Evolutionary conservation across 768 basidiomycete genomes (phyloP), one percentile per base, ranked within the genome.

Genomic region (Agrocybe pediades): DNA sequence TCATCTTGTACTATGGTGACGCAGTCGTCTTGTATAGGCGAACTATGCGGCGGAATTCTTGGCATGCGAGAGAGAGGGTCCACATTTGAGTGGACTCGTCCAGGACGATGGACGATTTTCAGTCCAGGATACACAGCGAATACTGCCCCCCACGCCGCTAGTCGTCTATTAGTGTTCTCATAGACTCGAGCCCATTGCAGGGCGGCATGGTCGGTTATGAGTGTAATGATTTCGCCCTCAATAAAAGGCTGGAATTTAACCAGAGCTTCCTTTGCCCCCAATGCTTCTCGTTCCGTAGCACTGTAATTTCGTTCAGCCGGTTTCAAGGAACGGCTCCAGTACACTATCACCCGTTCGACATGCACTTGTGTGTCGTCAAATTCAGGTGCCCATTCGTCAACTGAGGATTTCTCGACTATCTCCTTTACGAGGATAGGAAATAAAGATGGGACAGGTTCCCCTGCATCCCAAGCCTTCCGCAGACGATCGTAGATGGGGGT

Each of bases 21-120:
- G n/a, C n/a, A n/a, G n/a, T n/a, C n/a, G n/a, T n/a, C n/a, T n/a
- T n/a, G n/a, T n/a, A n/a, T n/a, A n/a, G n/a, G n/a, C 17, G 39
- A 61, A 56, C 6, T 21, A 44, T 9, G 33, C 13, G 16, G 70
- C 69, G 19, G 64, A 55, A 5, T 53, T 19, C 16, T 66, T 47
- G 8, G 19, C n/a, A 7, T 67, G 72, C 0, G 65, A 41, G 0
- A 51, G 49, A 75, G 56, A 2, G 74, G 73, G 48, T 76, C 74
- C 7, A 75, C 71, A 49, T 74, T 74, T 2, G 72, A 75, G n/a
- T n/a, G n/a, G n/a, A n/a, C n/a, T n/a, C n/a, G n/a, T n/a, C n/a
- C n/a, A n/a, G n/a, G n/a, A n/a, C 71, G 65, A 46, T 77, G 75
- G 9, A 75, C 58, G 21, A 76, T 75, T 17, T 62, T 46, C 9